Conservation (phyloP, 768 basidiomycete genomes). For the Pleurotus citrinopileatus region DNA sequence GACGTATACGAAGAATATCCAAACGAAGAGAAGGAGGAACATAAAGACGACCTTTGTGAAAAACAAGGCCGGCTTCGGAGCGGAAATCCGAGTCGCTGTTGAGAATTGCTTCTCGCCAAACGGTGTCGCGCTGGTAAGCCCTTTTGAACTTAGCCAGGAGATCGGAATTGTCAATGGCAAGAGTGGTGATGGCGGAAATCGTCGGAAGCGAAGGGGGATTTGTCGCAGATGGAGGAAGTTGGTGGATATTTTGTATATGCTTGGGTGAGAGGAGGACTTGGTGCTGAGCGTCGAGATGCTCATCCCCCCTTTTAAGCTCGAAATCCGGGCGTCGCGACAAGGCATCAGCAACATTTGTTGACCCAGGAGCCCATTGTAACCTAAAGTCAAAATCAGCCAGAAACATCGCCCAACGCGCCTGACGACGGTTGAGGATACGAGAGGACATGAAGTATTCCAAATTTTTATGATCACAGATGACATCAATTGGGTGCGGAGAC, state of each 20-base stretch:
- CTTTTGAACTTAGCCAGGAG: slow-evolving; percentile 22
- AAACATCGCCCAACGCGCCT: slow-evolving; percentile 44
- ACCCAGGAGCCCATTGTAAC: slow-evolving; percentile 27
- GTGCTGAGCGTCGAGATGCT: slow-evolving; percentile 16
- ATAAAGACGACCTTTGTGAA: slow-evolving; percentile 21
- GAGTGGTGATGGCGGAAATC: slow-evolving; percentile 25
- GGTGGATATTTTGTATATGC: slow-evolving; percentile 24
- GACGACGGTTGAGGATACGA: slow-evolving; percentile 37
- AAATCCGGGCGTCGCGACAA: slow-evolving; percentile 28
- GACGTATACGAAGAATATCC: slow-evolving; percentile 28
- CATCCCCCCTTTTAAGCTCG: slow-evolving; percentile 26
- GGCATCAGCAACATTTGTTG: slow-evolving; percentile 27
- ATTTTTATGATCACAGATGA: slow-evolving; percentile 34
- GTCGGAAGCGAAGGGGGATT: slow-evolving; percentile 21
- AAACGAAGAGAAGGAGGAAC: slow-evolving; percentile 28
- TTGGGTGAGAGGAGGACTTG: slow-evolving; percentile 26
- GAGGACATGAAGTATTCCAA: slow-evolving; percentile 41
- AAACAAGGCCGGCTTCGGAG: slow-evolving; percentile 19
- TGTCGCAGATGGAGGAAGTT: slow-evolving; percentile 15
- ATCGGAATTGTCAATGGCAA: slow-evolving; percentile 23
- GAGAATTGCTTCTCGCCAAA: slow-evolving; percentile 22
- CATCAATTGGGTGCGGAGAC: slow-evolving; percentile 20
- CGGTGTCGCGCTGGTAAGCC: slow-evolving; percentile 18
- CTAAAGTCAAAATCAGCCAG: slow-evolving; percentile 35
- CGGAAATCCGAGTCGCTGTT: slow-evolving; percentile 16